Conservation (phyloP, 352 stramenopile species). For the Pilasporangium apinafurcum region DNA sequence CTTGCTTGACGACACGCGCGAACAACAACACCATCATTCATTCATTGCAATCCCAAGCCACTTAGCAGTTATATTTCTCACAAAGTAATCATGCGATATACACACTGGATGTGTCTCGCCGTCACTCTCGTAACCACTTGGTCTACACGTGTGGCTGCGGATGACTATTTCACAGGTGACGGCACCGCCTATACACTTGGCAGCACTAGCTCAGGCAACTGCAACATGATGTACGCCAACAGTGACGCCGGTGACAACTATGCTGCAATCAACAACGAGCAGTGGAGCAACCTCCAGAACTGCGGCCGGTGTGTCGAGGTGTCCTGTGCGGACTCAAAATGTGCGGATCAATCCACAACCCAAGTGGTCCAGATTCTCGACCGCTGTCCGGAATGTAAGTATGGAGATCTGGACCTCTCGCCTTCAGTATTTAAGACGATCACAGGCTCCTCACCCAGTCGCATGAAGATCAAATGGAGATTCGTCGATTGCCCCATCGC, state of each 20-base stretch:
- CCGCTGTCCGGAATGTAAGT: conserved; percentile 59
- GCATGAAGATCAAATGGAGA: conserved; percentile 48
- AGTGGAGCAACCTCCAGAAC: conserved; percentile 28
- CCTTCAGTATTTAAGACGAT: conserved; percentile 60
- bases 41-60: no score
- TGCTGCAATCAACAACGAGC: conserved; percentile 35
- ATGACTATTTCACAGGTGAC: conserved; percentile 23
- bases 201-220: conserved; percentile 28
- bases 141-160: no score
- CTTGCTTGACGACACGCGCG: no score
- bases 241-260: conserved; percentile 27
- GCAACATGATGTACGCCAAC: conserved; percentile 38
- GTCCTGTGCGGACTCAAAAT: conserved; percentile 48
- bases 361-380: conserved; percentile 67
- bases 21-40: no score
- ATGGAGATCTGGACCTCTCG: conserved; percentile 66
- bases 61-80: no score
- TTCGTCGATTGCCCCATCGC: conserved; percentile 64
- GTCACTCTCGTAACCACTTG: no score
- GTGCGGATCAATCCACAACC: conserved; percentile 32
- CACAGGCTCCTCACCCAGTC: conserved; percentile 51
- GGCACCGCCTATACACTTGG: conserved; percentile 40
- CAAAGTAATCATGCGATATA: no score
- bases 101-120: no score
- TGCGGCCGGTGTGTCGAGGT: conserved; percentile 44